Evolutionary conservation across 257 asterid species (phyloP), one percentile per base, ranked within the genome.

Genomic region (Avicennia marina): DNA sequence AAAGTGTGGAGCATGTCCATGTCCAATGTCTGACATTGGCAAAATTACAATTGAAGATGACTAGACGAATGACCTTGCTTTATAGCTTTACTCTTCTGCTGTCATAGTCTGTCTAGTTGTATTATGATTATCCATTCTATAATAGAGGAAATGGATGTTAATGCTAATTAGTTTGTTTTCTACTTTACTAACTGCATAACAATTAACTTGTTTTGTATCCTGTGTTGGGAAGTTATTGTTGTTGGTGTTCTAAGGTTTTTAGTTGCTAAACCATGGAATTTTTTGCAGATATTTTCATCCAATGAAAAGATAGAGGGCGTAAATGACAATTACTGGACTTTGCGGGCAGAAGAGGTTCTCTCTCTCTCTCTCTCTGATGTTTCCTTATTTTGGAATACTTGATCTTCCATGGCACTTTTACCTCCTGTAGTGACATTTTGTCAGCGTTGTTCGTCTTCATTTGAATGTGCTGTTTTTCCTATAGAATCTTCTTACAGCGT

Each of bases 301-400:
- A 67, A 54, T 60, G 91, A 83, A 66, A 80, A 71, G 69, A 80
- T 83, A 59, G 83, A 72, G 64, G 64, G 57, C 73, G 72, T 83
- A 51, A 82, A 79, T 67, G 84, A 83, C 66, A 80, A 71, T 27
- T 80, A 80, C 65, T 70, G 78, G 85, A 77, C 85, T 43, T 44
- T 80, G 62, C 83, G 83, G 53, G 89, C 81, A 67, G 85, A 81
- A 55, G 89, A 81, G 85, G 88, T 79, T 33, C 58, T 46, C 65
- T 58, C 67, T 63, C 68, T 52, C 67, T 45, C 67, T 52, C 64
- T 27, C 49, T 65, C 62, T 53, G n/a, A n/a, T n/a, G n/a, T n/a
- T n/a, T 27, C 20, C 11, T 33, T 34, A 32, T 26, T 38, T 4
- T 58, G 41, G 41, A 58, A 41, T 15, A 3, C 31, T 41, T 43